Evolutionary conservation across 805 yeast genomes (phyloP).

Genomic region (Tetrapisispora arboricola): DNA sequence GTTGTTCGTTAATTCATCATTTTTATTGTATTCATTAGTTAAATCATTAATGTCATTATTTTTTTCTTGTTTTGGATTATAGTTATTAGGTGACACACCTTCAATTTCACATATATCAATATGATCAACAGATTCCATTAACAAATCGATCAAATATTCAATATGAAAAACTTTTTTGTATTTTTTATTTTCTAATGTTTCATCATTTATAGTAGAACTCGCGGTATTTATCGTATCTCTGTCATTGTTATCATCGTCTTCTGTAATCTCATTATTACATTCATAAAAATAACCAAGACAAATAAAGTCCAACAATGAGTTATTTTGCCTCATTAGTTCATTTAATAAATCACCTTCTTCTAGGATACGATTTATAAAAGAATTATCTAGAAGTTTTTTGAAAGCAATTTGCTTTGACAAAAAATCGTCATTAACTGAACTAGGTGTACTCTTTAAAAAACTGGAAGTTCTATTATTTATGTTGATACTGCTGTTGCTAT

Average conservation of each 20-base stretch:
- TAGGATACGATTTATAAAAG: conserved; percentile 30
- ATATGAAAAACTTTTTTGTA: conserved; percentile 17
- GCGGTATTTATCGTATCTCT: not conserved
- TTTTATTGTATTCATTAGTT: not conserved
- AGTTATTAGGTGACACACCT: not conserved
- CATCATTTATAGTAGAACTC: not conserved
- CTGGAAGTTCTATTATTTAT: not conserved
- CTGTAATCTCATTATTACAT: conserved; percentile 2
- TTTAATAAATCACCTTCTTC: conserved; percentile 32
- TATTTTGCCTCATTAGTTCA: conserved; percentile 31
- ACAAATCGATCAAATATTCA: conserved; percentile 24
- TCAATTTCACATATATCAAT: conserved; percentile 8
- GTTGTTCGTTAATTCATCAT: not conserved
- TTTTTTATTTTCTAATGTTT: not conserved
- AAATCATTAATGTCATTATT: conserved; percentile 3
- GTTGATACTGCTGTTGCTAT: not conserved
- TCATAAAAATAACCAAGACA: conserved; percentile 35
- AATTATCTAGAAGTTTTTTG: conserved; percentile 5
- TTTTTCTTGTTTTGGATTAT: conserved; percentile 3
- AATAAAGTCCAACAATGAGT: conserved; percentile 37
- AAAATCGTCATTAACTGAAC: not conserved
- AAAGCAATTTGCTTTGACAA: not conserved
- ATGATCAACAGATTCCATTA: conserved; percentile 19
- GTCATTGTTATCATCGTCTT: not conserved
- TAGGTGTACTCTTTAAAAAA: not conserved